These are phyloP conservation scores for Aspergillus hancockii DNA, from an alignment of 495 filamentous ascomycete genomes.

Conservation along the genomic window DNA sequence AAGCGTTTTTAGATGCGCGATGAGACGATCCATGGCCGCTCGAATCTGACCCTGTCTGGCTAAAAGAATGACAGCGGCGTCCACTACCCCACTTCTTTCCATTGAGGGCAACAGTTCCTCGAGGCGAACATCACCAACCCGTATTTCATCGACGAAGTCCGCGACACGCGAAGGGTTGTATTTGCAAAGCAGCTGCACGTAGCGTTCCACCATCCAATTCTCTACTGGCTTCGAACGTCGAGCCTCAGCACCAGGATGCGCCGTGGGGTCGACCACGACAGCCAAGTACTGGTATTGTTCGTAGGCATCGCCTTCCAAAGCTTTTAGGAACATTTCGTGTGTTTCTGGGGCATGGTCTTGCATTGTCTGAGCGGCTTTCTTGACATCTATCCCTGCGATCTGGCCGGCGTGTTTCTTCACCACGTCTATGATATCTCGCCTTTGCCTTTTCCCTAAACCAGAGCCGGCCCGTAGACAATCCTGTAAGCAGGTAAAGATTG, in stretches of 20 bases:
- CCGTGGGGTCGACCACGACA: constrained; percentile 70
- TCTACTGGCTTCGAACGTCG: constrained; percentile 31
- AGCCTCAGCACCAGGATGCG: constrained; percentile 39
- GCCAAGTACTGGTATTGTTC: constrained; percentile 77
- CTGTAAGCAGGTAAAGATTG: constrained; percentile 76
- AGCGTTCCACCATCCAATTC: constrained; percentile 72
- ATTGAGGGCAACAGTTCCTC: constrained; percentile 82
- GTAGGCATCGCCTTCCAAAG: constrained; percentile 61
- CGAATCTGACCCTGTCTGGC: constrained; percentile 84
- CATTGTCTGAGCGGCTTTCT: constrained; percentile 68
- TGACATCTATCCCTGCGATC: constrained; percentile 69
- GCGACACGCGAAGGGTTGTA: constrained; percentile 82
- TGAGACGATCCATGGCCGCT: constrained; percentile 80
- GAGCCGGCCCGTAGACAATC: constrained; percentile 75
- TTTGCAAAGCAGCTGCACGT: constrained; percentile 86
- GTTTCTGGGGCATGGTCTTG: constrained; percentile 65
- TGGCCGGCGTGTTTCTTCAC: constrained; percentile 68
- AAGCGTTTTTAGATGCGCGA: constrained; percentile 73
- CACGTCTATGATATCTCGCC: constrained; percentile 70
- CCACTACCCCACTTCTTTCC: constrained; percentile 85
- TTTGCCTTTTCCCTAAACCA: constrained; percentile 71
- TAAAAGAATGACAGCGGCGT: constrained; percentile 90
- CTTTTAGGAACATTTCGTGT: constrained; percentile 68
- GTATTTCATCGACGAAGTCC: constrained; percentile 76
- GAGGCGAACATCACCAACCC: constrained; percentile 77